These are phyloP conservation scores for Populus tremula DNA, from an alignment of 345 rosid genomes.

Conservation along the genomic window DNA sequence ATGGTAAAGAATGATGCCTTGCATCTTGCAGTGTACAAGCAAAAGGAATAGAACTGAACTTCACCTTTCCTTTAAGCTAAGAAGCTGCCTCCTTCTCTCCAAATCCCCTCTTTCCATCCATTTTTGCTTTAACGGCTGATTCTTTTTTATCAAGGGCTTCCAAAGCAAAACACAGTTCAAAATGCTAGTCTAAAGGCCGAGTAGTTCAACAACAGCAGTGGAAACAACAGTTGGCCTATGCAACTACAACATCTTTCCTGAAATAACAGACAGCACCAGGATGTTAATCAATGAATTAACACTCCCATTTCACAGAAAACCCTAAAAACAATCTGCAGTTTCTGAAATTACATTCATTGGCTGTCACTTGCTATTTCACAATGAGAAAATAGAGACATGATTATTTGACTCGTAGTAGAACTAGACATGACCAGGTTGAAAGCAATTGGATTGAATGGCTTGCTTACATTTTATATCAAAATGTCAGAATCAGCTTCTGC, in stretches of 20 bases:
- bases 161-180: not conserved
- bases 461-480: not conserved
- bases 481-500: not conserved
- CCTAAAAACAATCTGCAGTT: not conserved
- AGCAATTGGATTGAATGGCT: not conserved
- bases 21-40: constrained; percentile 3
- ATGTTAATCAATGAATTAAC: not conserved
- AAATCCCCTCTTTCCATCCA: not conserved
- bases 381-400: not conserved
- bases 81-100: constrained; percentile 7
- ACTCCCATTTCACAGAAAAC: not conserved
- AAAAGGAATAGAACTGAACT: not conserved
- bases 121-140: not conserved
- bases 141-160: not conserved
- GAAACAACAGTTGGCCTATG: not conserved
- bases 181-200: constrained; percentile 1
- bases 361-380: not conserved
- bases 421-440: not conserved
- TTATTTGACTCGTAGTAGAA: not conserved
- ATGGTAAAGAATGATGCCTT: not conserved
- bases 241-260: constrained; percentile 1
- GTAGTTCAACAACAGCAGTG: not conserved
- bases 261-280: not conserved
- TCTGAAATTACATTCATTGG: not conserved
- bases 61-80: constrained; percentile 12